Evolutionary conservation across 148 eudicot genomes (phyloP).

Genomic region (Silene uniflora): DNA sequence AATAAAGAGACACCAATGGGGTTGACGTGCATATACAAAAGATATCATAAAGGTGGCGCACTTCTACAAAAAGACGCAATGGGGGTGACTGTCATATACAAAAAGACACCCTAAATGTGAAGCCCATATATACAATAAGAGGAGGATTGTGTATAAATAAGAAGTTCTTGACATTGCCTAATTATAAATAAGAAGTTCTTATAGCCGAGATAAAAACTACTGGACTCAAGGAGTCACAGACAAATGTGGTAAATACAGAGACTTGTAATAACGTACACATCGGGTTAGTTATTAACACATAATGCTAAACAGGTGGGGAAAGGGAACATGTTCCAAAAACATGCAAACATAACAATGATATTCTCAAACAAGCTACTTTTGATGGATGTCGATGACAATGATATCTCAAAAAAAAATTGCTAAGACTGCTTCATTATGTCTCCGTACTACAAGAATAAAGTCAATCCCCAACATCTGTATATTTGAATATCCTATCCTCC

Average conservation of each 20-base stretch:
- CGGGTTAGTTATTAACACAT: background rate
- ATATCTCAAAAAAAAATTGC: background rate
- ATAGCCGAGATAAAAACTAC: background rate
- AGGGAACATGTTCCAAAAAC: background rate
- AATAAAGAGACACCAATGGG: no score
- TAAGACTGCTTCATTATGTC: conserved; percentile 4
- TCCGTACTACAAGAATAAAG: background rate
- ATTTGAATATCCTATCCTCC: background rate
- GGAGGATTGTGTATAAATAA: no score
- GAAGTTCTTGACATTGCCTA: no score
- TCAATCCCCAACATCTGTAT: background rate
- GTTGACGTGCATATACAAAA: no score
- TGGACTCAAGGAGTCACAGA: background rate
- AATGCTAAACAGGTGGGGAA: background rate
- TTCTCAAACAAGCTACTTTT: background rate
- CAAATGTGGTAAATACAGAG: background rate
- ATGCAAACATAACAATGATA: background rate
- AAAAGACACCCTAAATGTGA: no score
- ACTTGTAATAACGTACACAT: background rate
- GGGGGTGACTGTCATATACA: no score
- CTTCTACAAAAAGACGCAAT: no score
- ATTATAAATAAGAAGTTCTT: no score
- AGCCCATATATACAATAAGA: no score
- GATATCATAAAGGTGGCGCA: no score
- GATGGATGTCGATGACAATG: background rate